phyloP scores from a whole-genome alignment of 2,329 filamentous ascomycete genomes.

The Verruconis gallopava region DNA sequence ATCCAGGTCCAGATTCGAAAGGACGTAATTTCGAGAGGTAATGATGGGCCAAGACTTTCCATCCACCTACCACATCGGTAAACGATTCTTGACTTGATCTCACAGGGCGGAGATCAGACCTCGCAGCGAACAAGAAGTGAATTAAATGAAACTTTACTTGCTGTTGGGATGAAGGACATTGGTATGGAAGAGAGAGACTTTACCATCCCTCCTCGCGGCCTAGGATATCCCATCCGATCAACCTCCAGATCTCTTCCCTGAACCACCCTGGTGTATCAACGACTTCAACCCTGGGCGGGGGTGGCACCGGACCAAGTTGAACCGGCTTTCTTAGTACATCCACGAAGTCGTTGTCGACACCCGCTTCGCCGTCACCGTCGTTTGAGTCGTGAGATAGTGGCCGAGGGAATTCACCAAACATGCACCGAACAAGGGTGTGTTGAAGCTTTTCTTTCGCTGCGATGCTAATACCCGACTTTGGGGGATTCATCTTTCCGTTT shows the following conservation, averaged over 20 bases:
- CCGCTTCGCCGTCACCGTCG: not conserved
- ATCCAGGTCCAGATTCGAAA: no score
- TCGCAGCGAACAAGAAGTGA: no score
- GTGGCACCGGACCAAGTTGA: conserved; percentile 15
- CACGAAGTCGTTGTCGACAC: conserved; percentile 24
- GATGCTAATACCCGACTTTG: not conserved
- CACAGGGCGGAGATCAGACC: no score
- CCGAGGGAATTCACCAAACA: conserved; percentile 4
- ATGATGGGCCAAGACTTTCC: no score
- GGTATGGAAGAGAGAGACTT: no score
- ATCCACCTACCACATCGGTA: no score
- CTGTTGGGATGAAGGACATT: no score
- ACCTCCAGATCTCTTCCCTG: conserved; percentile 40
- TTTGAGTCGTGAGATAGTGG: not conserved
- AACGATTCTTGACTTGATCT: no score
- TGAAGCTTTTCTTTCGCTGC: conserved; percentile 6
- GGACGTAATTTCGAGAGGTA: no score
- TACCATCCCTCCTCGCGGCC: conserved; percentile 10
- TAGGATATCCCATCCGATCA: conserved; percentile 45
- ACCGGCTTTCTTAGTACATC: conserved; percentile 30
- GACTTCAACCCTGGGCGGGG: conserved; percentile 25
- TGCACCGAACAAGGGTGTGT: conserved; percentile 4
- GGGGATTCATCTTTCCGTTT: not conserved
- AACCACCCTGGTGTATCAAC: conserved; percentile 39
- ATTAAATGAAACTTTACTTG: no score